phyloP scores from a whole-genome alignment of 345 rosid genomes.

The Ricinus communis region DNA sequence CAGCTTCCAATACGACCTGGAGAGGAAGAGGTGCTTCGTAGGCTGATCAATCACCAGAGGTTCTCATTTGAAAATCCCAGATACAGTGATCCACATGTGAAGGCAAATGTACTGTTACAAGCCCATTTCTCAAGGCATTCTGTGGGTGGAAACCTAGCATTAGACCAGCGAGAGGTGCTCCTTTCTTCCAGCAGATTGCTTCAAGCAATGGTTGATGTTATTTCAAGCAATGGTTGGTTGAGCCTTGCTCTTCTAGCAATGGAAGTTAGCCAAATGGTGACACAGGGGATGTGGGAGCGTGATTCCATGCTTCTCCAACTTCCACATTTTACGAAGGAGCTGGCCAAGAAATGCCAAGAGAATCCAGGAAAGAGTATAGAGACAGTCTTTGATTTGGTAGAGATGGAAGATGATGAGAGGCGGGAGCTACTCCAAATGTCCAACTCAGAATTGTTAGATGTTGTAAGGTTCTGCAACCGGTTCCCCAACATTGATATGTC shows the following conservation, averaged over 20 bases:
- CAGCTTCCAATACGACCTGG: conserved; percentile 78
- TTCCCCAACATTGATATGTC: conserved; percentile 81
- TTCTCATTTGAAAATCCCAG: conserved; percentile 81
- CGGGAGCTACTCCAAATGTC: conserved; percentile 70
- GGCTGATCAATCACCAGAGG: conserved; percentile 83
- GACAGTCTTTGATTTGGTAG: conserved; percentile 80
- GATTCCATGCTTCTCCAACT: conserved; percentile 90
- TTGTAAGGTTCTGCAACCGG: conserved; percentile 82
- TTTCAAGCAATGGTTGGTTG: conserved; percentile 88
- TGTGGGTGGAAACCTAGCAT: conserved; percentile 64
- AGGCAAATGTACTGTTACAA: conserved; percentile 88
- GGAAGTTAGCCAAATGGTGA: conserved; percentile 96
- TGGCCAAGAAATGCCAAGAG: conserved; percentile 81
- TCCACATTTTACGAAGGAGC: conserved; percentile 82
- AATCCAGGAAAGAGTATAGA: conserved; percentile 73
- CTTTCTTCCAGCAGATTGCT: conserved; percentile 71
- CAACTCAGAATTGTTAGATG: conserved; percentile 64
- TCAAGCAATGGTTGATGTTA: conserved; percentile 91
- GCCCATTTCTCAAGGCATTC: conserved; percentile 89
- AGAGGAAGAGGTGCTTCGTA: conserved; percentile 78
- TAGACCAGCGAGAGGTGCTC: conserved; percentile 84
- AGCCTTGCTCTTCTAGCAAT: conserved; percentile 84
- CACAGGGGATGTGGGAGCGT: conserved; percentile 96
- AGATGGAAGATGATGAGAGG: conserved; percentile 89
- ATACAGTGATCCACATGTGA: conserved; percentile 76